Conservation (phyloP, 306 rosid genomes). For the Cucurbita pepo region DNA sequence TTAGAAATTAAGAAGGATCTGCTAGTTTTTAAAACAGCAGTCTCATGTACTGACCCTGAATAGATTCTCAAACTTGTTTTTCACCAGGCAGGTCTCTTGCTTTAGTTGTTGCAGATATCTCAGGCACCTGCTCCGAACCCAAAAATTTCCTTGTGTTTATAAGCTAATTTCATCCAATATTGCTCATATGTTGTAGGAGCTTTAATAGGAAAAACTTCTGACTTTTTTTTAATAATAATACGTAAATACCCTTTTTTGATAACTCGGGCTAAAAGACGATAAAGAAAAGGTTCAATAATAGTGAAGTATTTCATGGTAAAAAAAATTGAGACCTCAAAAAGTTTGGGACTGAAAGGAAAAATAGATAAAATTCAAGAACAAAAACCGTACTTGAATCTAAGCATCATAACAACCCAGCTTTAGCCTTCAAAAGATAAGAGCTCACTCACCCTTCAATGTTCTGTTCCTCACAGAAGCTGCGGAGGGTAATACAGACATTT, state of each 20-base stretch:
- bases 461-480: slow-evolving; percentile 74
- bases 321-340: too few species aligned
- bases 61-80: slow-evolving; percentile 78
- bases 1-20: not conserved
- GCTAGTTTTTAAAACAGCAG: not conserved
- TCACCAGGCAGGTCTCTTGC: slow-evolving; percentile 67
- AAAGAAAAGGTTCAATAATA: not conserved
- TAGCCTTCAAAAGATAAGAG: slow-evolving; percentile 6
- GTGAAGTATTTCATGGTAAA: not conserved
- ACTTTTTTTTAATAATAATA: not conserved
- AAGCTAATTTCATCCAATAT: not conserved
- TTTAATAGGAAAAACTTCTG: not conserved
- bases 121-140: slow-evolving; percentile 44
- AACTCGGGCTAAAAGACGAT: not conserved
- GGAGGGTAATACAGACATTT: slow-evolving; percentile 57
- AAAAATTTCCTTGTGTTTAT: not conserved
- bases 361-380: not conserved
- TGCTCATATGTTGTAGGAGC: not conserved
- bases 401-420: not conserved
- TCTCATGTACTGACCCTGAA: slow-evolving; percentile 39
- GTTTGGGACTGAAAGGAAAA: too few species aligned
- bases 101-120: slow-evolving; percentile 85
- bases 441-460: slow-evolving; percentile 81
- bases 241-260: not conserved
- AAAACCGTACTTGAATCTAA: not conserved